Evolutionary conservation across 306 rosid species (phyloP).

Genomic region (Prosopis cineraria): DNA sequence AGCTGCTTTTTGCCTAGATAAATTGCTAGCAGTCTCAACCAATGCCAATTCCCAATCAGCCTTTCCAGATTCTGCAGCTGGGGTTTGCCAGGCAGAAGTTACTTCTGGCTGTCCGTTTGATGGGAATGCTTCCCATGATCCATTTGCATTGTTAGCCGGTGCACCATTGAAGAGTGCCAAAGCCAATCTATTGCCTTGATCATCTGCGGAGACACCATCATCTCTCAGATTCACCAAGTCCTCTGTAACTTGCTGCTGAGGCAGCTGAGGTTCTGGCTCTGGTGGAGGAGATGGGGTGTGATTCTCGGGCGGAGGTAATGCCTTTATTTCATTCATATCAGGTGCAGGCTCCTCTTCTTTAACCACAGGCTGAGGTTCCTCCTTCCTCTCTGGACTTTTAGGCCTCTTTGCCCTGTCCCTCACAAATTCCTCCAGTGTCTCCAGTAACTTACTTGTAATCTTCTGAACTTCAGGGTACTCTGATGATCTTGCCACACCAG

Average conservation of each 20-base stretch:
- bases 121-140: slow-evolving; percentile 97
- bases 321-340: slow-evolving; percentile 92
- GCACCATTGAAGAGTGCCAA: slow-evolving; percentile 93
- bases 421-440: slow-evolving; percentile 94
- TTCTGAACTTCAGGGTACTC: slow-evolving; percentile 96
- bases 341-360: slow-evolving; percentile 63
- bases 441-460: slow-evolving; percentile 83
- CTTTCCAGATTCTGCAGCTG: slow-evolving; percentile 89
- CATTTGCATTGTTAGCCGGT: slow-evolving; percentile 61
- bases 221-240: slow-evolving; percentile 93
- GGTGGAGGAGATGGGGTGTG: slow-evolving; percentile 77
- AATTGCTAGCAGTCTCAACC: slow-evolving; percentile 93
- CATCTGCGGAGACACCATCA: slow-evolving; percentile 70
- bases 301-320: slow-evolving; percentile 88
- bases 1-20: slow-evolving; percentile 66
- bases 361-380: slow-evolving; percentile 54
- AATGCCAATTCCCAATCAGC: slow-evolving; percentile 97
- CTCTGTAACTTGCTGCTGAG: slow-evolving; percentile 46
- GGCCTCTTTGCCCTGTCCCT: slow-evolving; percentile 89
- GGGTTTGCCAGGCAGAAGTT: slow-evolving; percentile 97
- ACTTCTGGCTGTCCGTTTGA: slow-evolving; percentile 83
- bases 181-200: slow-evolving; percentile 82
- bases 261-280: slow-evolving; percentile 58
- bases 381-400: slow-evolving; percentile 81
- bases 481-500: slow-evolving; percentile 80